Conservation (phyloP, 2,329 filamentous ascomycete species). For the Xylogone sp. region DNA sequence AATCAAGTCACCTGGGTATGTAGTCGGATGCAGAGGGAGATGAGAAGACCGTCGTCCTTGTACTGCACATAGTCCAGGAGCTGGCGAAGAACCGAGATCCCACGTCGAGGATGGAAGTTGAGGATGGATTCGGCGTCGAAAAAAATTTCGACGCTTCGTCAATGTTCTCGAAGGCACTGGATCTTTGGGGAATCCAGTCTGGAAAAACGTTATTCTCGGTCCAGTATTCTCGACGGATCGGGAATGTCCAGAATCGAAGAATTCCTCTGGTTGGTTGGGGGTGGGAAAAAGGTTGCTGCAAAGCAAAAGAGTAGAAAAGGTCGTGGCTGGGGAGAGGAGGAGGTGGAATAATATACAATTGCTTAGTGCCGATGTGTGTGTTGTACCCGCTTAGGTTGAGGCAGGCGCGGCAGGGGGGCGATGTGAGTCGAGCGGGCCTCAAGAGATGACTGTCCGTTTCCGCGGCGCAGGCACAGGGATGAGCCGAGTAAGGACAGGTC, state of each 20-base stretch:
- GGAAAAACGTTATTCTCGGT: neutral
- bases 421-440: neutral
- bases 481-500: neutral
- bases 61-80: conserved; percentile 32
- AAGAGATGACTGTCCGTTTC: neutral
- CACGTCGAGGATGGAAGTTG: conserved; percentile 16
- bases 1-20: conserved; percentile 32
- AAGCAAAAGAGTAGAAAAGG: conserved; percentile 13
- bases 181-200: conserved; percentile 15
- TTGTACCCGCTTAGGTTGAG: neutral
- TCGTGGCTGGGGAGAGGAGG: conserved; percentile 13
- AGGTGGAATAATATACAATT: neutral
- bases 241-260: conserved; percentile 16
- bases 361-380: neutral
- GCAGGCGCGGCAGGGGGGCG: neutral
- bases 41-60: conserved; percentile 29
- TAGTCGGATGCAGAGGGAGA: conserved; percentile 31
- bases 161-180: conserved; percentile 23
- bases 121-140: conserved; percentile 21
- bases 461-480: neutral
- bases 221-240: neutral
- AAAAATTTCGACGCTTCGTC: conserved; percentile 16
- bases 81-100: conserved; percentile 16
- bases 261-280: conserved; percentile 6
- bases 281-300: conserved; percentile 10